Percentiles rank a stretch among this genome's conserved stretches.
Conservation (phyloP, 1,284 basidiomycete genomes). For the Phaffia rhodozyma region DNA sequence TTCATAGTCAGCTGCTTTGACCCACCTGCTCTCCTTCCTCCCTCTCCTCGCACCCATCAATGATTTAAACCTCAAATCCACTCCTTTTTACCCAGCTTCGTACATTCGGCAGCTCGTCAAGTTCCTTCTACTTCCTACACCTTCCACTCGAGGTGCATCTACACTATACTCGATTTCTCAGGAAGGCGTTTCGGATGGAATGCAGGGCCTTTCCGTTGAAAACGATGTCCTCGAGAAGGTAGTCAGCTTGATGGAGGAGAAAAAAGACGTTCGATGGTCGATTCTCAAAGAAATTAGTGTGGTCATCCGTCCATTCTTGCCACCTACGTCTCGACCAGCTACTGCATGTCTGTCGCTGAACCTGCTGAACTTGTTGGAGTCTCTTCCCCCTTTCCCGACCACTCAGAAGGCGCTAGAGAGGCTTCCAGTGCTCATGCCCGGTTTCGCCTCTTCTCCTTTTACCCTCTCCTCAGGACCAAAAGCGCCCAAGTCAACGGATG, state of each 20-base stretch:
- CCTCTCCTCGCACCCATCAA: constrained; percentile 44
- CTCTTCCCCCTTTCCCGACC: constrained; percentile 54
- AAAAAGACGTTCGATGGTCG: constrained; percentile 66
- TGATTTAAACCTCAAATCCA: not conserved
- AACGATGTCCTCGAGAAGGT: constrained; percentile 44
- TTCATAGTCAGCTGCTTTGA: constrained; percentile 54
- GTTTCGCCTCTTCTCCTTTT: constrained; percentile 50
- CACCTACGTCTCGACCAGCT: constrained; percentile 33
- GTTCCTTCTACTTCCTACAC: constrained; percentile 27
- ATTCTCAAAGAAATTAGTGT: not conserved
- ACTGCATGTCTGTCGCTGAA: constrained; percentile 44
- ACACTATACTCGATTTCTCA: constrained; percentile 3
- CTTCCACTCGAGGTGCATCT: constrained; percentile 28
- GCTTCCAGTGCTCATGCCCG: constrained; percentile 79
- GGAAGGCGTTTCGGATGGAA: not conserved
- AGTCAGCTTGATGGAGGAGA: constrained; percentile 37
- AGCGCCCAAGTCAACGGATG: constrained; percentile 18
- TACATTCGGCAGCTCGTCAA: constrained; percentile 5
- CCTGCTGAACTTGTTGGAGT: constrained; percentile 53
- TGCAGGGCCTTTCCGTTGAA: constrained; percentile 43
- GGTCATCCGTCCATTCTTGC: constrained; percentile 13
- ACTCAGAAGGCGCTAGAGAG: constrained; percentile 43
- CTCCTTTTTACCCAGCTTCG: too few relatives aligned
- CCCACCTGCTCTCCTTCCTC: constrained; percentile 68
- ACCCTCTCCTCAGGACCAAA: constrained; percentile 35